Evolutionary conservation across 306 rosid species (phyloP), one percentile per base, ranked within the genome.

Genomic region (Abrus pulchellus): DNA sequence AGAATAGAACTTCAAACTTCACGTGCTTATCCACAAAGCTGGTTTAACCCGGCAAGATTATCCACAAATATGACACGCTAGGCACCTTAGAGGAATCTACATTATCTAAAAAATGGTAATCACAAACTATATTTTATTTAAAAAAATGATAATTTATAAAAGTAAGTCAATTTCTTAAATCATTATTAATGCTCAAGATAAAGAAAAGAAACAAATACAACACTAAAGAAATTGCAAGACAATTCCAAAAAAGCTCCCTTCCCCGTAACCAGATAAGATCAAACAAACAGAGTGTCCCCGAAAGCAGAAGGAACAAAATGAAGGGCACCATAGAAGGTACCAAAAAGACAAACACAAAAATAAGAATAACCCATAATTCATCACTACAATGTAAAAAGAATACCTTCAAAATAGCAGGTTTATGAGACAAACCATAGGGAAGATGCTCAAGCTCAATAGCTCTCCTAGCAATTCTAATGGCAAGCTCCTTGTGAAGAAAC

Each of bases 401-500:
- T 10, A 91, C 97, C 95, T 92, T 90, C 45, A 94, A 65, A 61
- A 94, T 86, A 53, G 97, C 92, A 82, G 98, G 93, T 65, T 89
- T 94, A 1, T 60, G 61, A 30, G 98, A 92, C 59, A 94, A 87
- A 40, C 94, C 94, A 55, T 92, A 94, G 6, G 98, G 98, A 36
- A 92, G 94, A 54, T 56, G 72, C 75, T 94, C 91, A 56, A 94
- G 94, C 72, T 94, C 97, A 65, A 87, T 72, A 8, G 94, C 89
- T 53, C 98, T 81, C 64, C 98, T 87, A 0, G 98, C 97, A 84
- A 94, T 92, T 44, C 98, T 72, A 83, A 92, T 88, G 52, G 98
- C 90, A 27, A 94, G 92, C 82, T 92, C 98, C 77, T 92, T 92
- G 75, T 90, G 97, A 77, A 94, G 92, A 68, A 94, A 94, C 84